Percentiles rank a stretch among this genome's conserved stretches.
These are phyloP conservation scores for Lolium rigidum DNA, from an alignment of 176 grass and related monocot species.

Conservation along the genomic window DNA sequence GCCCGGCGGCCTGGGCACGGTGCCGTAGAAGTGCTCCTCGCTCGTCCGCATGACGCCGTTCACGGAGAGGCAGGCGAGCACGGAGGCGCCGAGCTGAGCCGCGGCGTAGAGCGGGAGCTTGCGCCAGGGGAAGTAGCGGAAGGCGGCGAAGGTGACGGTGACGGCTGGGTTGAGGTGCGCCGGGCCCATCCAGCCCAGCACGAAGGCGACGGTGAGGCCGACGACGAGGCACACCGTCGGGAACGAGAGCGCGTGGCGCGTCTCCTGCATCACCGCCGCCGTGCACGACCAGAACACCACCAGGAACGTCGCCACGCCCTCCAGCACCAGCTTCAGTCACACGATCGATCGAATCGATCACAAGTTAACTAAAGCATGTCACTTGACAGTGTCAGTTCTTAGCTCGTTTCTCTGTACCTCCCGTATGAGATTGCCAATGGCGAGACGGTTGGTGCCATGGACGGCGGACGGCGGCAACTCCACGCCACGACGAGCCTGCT, in stretches of 20 bases:
- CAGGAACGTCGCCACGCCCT: constrained; percentile 43
- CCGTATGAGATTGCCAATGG: constrained; percentile 23
- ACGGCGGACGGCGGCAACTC: background rate
- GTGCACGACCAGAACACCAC: constrained; percentile 57
- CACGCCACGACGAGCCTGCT: constrained; percentile 10
- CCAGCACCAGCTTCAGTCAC: constrained; percentile 33
- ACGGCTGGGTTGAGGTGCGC: constrained; percentile 71
- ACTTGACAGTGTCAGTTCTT: background rate
- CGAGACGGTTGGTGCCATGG: constrained; percentile 25
- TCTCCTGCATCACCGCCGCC: constrained; percentile 61
- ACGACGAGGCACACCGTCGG: constrained; percentile 50
- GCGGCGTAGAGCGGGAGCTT: constrained; percentile 56
- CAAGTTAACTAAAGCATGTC: background rate
- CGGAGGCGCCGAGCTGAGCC: constrained; percentile 48
- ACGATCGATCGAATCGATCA: background rate
- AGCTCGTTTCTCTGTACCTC: constrained; percentile 7
- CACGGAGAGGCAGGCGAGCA: constrained; percentile 44
- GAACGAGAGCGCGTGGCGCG: constrained; percentile 44
- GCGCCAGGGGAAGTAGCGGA: constrained; percentile 40
- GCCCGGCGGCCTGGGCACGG: constrained; percentile 3
- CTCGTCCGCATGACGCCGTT: constrained; percentile 46
- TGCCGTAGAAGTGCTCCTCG: constrained; percentile 62
- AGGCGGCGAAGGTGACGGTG: constrained; percentile 58
- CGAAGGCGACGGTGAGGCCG: constrained; percentile 53
- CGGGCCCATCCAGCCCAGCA: constrained; percentile 52